These are phyloP conservation scores for Nicotiana tomentosiformis DNA, from an alignment of 257 asterid species.

Conservation along the genomic window DNA sequence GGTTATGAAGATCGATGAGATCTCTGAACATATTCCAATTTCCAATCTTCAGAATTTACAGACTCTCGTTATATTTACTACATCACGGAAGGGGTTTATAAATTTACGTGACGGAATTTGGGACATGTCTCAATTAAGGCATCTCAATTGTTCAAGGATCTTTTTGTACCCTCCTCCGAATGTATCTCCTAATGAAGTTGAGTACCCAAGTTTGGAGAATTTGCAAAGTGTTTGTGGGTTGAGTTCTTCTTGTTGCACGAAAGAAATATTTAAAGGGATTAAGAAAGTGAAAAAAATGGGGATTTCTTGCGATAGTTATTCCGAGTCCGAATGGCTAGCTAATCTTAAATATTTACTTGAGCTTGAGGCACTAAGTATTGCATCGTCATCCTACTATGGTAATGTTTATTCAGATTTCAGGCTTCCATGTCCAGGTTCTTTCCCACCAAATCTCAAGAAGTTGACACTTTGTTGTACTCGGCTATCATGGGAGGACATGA, in stretches of 20 bases:
- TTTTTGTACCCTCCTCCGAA: background rate
- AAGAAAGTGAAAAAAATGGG: background rate
- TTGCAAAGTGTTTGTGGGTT: background rate
- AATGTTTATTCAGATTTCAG: background rate
- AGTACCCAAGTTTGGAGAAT: background rate
- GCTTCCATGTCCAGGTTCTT: background rate
- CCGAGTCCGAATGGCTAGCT: background rate
- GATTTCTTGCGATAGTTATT: background rate
- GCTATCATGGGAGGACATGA: background rate
- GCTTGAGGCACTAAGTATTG: background rate
- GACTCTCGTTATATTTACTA: background rate
- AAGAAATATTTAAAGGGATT: background rate
- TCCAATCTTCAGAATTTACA: background rate
- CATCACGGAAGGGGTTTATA: rapidly evolving
- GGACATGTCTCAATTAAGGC: background rate
- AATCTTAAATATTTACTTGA: background rate
- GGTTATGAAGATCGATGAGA: too few relatives aligned
- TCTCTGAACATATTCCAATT: background rate
- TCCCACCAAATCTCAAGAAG: background rate
- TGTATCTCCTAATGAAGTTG: background rate
- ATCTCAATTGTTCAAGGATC: background rate
- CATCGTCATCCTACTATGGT: too few relatives aligned
- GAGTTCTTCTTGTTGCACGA: background rate
- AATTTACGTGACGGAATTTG: background rate
- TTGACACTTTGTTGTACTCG: too few relatives aligned